phyloP scores from a whole-genome alignment of 2,329 filamentous ascomycete species.

The Rutstroemia sp. region DNA sequence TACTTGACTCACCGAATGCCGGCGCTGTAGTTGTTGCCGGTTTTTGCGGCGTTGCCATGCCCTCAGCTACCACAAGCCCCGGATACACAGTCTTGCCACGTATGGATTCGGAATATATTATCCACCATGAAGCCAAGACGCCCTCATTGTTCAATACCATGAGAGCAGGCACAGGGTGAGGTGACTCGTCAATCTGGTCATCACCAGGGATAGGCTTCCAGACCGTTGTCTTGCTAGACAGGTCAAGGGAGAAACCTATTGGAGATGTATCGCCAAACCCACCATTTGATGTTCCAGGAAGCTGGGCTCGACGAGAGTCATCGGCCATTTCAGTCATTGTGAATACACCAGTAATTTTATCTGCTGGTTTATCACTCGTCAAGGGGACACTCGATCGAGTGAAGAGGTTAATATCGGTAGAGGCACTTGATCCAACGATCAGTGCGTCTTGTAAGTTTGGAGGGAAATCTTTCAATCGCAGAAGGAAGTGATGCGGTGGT shows the following conservation, averaged over 20 bases:
- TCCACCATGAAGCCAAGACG: conserved; percentile 79
- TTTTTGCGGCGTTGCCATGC: conserved; percentile 20
- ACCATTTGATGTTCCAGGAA: conserved; percentile 58
- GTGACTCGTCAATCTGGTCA: conserved; percentile 65
- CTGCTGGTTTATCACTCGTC: conserved; percentile 49
- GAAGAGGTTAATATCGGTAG: conserved; percentile 71
- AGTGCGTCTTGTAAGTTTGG: conserved; percentile 76
- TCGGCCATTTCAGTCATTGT: conserved; percentile 64
- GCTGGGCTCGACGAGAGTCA: conserved; percentile 66
- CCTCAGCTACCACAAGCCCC: conserved; percentile 48
- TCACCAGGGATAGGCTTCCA: conserved; percentile 69
- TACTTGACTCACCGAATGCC: conserved; percentile 23
- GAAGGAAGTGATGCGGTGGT: conserved; percentile 69
- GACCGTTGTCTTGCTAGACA: conserved; percentile 76
- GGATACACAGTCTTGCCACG: conserved; percentile 65
- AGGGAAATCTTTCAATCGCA: conserved; percentile 71
- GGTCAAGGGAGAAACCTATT: conserved; percentile 73
- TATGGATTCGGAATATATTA: conserved; percentile 84
- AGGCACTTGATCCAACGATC: conserved; percentile 73
- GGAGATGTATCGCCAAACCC: conserved; percentile 64
- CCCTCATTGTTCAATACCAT: conserved; percentile 87
- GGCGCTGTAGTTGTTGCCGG: conserved; percentile 10
- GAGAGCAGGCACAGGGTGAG: conserved; percentile 73
- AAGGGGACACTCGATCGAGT: conserved; percentile 65
- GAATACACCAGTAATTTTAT: conserved; percentile 59